Conservation (phyloP, 768 basidiomycete species). For the Leccinum longicurvipes region DNA sequence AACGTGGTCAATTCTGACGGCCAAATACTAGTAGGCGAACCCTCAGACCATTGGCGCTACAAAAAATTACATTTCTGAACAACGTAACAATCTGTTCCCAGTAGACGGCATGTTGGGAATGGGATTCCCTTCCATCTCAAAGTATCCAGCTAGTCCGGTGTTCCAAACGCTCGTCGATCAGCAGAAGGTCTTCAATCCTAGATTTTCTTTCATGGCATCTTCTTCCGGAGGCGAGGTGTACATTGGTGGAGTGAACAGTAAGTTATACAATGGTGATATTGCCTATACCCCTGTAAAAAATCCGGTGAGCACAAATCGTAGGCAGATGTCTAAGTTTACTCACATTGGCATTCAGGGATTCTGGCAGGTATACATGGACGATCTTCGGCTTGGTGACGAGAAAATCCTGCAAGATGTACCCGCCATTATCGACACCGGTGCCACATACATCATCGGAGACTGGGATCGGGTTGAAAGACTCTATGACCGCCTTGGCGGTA, state of each 20-base stretch:
- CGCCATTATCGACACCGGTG: background rate
- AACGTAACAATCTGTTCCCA: background rate
- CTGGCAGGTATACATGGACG: background rate
- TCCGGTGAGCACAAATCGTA: background rate
- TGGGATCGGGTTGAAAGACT: background rate
- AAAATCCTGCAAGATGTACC: background rate
- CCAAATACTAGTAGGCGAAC: background rate
- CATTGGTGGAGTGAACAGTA: background rate
- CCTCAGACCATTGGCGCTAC: background rate
- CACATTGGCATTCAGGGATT: background rate
- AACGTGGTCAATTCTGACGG: background rate
- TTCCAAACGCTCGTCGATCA: background rate
- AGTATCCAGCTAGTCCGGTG: background rate
- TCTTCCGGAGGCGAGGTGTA: background rate
- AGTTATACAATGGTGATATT: background rate
- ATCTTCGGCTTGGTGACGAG: background rate
- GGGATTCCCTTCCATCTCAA: background rate
- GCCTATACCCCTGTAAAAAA: background rate
- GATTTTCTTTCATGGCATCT: background rate
- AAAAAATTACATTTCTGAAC: background rate
- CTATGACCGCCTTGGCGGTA: background rate
- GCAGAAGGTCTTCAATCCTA: background rate
- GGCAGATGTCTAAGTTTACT: background rate
- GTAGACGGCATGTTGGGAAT: background rate
- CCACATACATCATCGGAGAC: background rate